phyloP scores from a whole-genome alignment of 139 green algal genomes.

The Ulvella scutata region DNA sequence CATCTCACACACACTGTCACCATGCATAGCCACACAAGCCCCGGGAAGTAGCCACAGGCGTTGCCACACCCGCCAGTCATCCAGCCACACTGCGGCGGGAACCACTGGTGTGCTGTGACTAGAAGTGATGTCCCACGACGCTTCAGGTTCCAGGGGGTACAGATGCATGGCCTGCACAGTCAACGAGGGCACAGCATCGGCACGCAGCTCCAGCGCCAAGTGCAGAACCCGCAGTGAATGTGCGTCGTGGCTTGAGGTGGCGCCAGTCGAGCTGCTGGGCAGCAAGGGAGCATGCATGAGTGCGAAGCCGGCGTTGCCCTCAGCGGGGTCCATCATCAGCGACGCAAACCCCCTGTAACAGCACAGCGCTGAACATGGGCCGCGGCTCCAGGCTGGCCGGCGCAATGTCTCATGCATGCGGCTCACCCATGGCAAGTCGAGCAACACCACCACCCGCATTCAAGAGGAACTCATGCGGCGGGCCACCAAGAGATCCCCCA shows the following conservation, averaged over 20 bases:
- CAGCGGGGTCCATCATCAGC: not conserved
- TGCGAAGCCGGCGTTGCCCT: not conserved
- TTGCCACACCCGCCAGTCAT: not conserved
- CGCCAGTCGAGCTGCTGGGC: no score
- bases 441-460: not conserved
- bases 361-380: no score
- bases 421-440: not conserved
- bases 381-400: not conserved
- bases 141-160: not conserved
- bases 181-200: not conserved
- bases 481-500: not conserved
- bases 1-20: no score
- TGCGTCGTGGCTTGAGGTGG: not conserved
- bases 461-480: not conserved
- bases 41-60: no score
- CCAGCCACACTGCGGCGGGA: not conserved
- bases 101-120: not conserved
- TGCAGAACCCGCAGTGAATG: not conserved
- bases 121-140: not conserved
- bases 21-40: no score
- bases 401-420: not conserved
- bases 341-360: not conserved
- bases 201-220: not conserved
- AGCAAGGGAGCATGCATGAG: not conserved
- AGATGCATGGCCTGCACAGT: not conserved